Conservation (phyloP, 257 asterid genomes). For the Solanum clarkiae region DNA sequence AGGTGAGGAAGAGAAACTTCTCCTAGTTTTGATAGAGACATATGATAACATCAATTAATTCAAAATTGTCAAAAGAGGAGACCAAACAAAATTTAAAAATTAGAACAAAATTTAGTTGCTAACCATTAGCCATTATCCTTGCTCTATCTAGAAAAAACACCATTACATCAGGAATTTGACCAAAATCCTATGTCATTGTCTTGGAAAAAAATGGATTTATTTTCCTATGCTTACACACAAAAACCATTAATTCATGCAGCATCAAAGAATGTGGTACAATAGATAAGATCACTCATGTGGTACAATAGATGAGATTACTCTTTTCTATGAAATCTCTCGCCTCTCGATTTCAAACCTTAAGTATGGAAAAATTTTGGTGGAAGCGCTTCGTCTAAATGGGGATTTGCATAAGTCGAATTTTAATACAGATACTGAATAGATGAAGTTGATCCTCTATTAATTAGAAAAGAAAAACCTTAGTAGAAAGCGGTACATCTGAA, state of each 20-base stretch:
- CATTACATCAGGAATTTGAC: background rate
- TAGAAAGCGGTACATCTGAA: rapidly evolving
- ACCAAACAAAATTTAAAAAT: background rate
- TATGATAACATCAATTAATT: background rate
- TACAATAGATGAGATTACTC: too few species aligned
- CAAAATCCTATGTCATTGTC: background rate
- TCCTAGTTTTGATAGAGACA: background rate
- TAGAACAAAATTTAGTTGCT: background rate
- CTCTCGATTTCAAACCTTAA: rapidly evolving
- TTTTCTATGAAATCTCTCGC: background rate
- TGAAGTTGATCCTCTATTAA: background rate
- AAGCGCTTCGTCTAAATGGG: rapidly evolving
- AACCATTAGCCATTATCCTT: background rate
- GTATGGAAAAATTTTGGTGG: rapidly evolving
- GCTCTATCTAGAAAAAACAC: background rate
- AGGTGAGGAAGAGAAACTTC: background rate
- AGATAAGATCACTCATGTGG: background rate
- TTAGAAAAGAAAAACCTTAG: rapidly evolving
- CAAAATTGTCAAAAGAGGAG: background rate
- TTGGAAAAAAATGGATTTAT: background rate
- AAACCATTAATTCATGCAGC: background rate
- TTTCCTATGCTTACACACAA: background rate
- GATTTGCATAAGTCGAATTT: rapidly evolving
- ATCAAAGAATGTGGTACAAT: background rate
- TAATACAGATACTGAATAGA: background rate